Conservation (phyloP, 2,329 filamentous ascomycete species). For the Metarhizium anisopliae region DNA sequence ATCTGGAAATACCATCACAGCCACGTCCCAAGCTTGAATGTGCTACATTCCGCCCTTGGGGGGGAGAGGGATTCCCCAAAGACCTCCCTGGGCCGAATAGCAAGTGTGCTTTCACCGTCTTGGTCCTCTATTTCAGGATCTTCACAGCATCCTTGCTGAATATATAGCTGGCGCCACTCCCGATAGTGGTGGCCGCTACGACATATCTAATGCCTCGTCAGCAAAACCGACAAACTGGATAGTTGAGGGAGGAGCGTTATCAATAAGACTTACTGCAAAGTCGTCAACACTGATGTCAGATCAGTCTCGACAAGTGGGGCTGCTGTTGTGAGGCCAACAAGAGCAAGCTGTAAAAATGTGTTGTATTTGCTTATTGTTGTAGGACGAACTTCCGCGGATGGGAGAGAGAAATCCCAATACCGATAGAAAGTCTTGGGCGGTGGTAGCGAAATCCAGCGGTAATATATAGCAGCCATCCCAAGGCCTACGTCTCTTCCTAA, state of each 20-base stretch:
- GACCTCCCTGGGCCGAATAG: background rate
- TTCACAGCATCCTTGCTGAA: constrained; percentile 87
- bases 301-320: constrained; percentile 63
- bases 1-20: background rate
- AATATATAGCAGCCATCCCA: constrained; percentile 82
- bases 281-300: constrained; percentile 44
- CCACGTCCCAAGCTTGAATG: background rate
- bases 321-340: constrained; percentile 78
- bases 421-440: constrained; percentile 84
- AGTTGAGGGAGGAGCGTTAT: background rate
- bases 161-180: constrained; percentile 89
- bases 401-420: constrained; percentile 97
- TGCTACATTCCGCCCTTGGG: background rate
- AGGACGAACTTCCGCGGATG: constrained; percentile 74
- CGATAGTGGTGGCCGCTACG: constrained; percentile 82
- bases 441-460: constrained; percentile 88
- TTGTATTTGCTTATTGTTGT: constrained; percentile 87
- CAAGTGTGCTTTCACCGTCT: background rate
- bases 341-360: constrained; percentile 79
- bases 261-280: constrained; percentile 49
- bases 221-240: background rate
- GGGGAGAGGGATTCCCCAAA: background rate
- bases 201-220: constrained; percentile 49
- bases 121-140: constrained; percentile 47
- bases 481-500: constrained; percentile 81